Conservation (phyloP, 2,329 filamentous ascomycete genomes). For the Exophiala sp. region DNA sequence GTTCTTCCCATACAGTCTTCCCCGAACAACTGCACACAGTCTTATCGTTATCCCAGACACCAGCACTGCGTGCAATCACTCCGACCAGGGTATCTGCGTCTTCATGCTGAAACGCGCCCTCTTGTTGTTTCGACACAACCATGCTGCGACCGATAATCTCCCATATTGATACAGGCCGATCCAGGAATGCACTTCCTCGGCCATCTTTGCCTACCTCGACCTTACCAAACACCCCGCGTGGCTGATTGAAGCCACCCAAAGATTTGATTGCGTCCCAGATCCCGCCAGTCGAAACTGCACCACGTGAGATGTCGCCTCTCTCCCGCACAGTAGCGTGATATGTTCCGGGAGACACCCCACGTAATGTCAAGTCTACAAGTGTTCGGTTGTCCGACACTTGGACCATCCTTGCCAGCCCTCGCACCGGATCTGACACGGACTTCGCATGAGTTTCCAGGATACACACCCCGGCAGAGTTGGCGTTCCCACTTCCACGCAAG, state of each 20-base stretch:
- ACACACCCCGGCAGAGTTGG: slow-evolving; percentile 91
- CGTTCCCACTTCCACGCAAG: slow-evolving; percentile 78
- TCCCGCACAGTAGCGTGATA: slow-evolving; percentile 84
- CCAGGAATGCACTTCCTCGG: slow-evolving; percentile 74
- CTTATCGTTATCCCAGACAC: slow-evolving; percentile 99
- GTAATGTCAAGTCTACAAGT: slow-evolving; percentile 81
- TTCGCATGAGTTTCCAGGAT: slow-evolving; percentile 82
- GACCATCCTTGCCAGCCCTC: slow-evolving; percentile 88
- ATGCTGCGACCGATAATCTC: slow-evolving; percentile 93
- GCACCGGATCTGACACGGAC: slow-evolving; percentile 63
- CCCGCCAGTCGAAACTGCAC: slow-evolving; percentile 75
- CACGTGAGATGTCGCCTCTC: slow-evolving; percentile 79
- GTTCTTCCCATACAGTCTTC: slow-evolving; percentile 97
- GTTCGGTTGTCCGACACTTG: slow-evolving; percentile 77
- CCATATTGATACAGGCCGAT: slow-evolving; percentile 83
- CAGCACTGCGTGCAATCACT: slow-evolving; percentile 90
- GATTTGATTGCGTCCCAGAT: slow-evolving; percentile 65
- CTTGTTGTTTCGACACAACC: slow-evolving; percentile 70
- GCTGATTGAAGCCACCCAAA: slow-evolving; percentile 38
- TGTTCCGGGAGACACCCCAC: slow-evolving; percentile 72
- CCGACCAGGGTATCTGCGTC: slow-evolving; percentile 84
- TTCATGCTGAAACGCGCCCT: slow-evolving; percentile 62
- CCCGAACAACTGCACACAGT: slow-evolving; percentile 96
- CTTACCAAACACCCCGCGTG: slow-evolving; percentile 66
- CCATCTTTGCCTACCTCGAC: slow-evolving; percentile 74